Percentiles rank a stretch among this genome's conserved stretches.
These are phyloP conservation scores for Nyctanthes arbortristis DNA, from an alignment of 257 asterid species.

Conservation along the genomic window DNA sequence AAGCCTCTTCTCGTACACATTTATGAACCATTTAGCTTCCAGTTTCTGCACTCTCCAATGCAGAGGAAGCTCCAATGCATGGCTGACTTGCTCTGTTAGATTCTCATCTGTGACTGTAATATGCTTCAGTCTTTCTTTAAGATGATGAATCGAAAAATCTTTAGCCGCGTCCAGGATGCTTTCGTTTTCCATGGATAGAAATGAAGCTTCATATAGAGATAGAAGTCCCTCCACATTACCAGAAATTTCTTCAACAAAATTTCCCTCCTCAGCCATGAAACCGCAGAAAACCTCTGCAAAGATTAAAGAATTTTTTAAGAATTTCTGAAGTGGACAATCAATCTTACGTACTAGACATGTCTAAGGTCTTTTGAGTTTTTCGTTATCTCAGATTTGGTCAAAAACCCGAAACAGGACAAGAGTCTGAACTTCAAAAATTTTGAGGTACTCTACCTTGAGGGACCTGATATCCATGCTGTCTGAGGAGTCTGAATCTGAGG, in stretches of 20 bases:
- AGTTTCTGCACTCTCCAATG: conserved; percentile 32
- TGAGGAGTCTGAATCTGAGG: too few species aligned
- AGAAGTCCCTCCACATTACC: conserved; percentile 27
- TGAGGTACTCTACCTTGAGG: conserved; percentile 26
- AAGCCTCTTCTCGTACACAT: too few species aligned
- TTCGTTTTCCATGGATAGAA: conserved; percentile 28
- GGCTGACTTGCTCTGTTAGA: conserved; percentile 20
- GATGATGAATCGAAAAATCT: conserved; percentile 18
- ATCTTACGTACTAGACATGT: too few species aligned
- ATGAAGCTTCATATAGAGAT: conserved; percentile 37
- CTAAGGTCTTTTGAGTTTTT: too few species aligned
- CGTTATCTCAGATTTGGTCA: too few species aligned
- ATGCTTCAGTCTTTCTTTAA: conserved; percentile 18
- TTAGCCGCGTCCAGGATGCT: conserved; percentile 27
- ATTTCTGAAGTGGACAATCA: too few species aligned
- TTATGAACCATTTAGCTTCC: too few species aligned
- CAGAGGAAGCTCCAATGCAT: conserved; percentile 35
- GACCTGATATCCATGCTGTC: conserved; percentile 24
- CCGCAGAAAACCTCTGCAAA: conserved; percentile 27
- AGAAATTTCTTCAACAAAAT: too few species aligned
- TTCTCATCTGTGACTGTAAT: conserved; percentile 9
- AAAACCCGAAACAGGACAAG: too few species aligned
- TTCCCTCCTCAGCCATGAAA: conserved; percentile 22
- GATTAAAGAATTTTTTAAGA: background rate
- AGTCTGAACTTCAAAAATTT: too few species aligned